Percentiles rank a stretch among this genome's conserved stretches.
Evolutionary conservation across 2,329 filamentous ascomycete genomes (phyloP).

Genomic region (Penicillium nordicum): DNA sequence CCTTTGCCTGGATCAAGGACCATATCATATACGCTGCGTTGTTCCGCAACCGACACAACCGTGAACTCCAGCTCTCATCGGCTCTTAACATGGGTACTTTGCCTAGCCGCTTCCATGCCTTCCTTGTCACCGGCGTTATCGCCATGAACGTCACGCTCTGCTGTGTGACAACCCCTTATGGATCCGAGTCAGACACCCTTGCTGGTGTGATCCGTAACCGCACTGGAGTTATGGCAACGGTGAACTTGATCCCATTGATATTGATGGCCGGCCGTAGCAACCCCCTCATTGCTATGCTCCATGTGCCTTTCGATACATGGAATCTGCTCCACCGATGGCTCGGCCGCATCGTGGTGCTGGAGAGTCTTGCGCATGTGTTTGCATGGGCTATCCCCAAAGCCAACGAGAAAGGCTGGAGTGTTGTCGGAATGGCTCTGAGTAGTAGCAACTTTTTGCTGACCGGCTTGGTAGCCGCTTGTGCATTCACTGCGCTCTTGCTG

Average conservation of each 20-base stretch:
- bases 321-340: constrained; percentile 73
- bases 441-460: constrained; percentile 36
- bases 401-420: constrained; percentile 38
- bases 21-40: constrained; percentile 55
- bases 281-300: constrained; percentile 42
- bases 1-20: constrained; percentile 66
- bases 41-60: constrained; percentile 44
- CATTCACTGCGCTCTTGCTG: constrained; percentile 64
- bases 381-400: constrained; percentile 73
- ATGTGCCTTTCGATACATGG: constrained; percentile 44
- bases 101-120: constrained; percentile 46
- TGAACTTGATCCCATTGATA: constrained; percentile 45
- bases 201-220: constrained; percentile 44
- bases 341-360: constrained; percentile 66
- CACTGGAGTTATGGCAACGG: constrained; percentile 41
- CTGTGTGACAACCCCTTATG: constrained; percentile 45
- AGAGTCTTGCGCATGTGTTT: constrained; percentile 66
- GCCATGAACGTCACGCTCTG: constrained; percentile 50
- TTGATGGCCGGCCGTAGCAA: constrained; percentile 45
- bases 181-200: constrained; percentile 30
- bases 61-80: constrained; percentile 44
- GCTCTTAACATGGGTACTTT: constrained; percentile 47
- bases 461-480: constrained; percentile 48
- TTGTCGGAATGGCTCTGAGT: constrained; percentile 29
- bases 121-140: constrained; percentile 42